Evolutionary conservation across 176 grass and related monocot species (phyloP).

Genomic region (Bolboschoenus planiculmis): DNA sequence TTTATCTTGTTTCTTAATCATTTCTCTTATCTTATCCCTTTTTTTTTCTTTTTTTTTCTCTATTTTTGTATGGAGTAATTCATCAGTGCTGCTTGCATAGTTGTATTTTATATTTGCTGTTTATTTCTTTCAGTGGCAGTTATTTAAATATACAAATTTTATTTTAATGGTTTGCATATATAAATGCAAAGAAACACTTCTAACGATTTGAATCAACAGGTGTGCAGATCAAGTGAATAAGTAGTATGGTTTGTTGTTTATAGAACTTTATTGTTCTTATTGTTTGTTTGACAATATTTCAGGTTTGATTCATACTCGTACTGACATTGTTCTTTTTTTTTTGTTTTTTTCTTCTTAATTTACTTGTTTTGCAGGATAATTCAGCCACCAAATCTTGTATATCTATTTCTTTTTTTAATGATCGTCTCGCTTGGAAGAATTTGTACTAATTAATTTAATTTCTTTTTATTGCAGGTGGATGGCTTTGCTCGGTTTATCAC

Average conservation of each 20-base stretch:
- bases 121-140: slow-evolving; percentile 7
- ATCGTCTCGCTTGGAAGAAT: neutral
- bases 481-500: neutral
- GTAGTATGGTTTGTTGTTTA: slow-evolving; percentile 48
- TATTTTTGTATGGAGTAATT: slow-evolving; percentile 27
- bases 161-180: neutral
- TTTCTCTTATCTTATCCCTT: neutral
- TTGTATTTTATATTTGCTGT: neutral
- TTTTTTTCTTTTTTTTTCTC: slow-evolving; percentile 8
- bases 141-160: neutral
- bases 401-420: neutral
- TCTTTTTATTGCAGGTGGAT: slow-evolving; percentile 36
- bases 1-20: slow-evolving; percentile 11
- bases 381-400: slow-evolving; percentile 39
- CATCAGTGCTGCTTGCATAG: neutral
- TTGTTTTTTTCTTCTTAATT: slow-evolving; percentile 33
- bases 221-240: slow-evolving; percentile 37
- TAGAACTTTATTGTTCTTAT: slow-evolving; percentile 29
- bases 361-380: slow-evolving; percentile 71
- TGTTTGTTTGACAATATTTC: slow-evolving; percentile 31
- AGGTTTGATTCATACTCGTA: slow-evolving; percentile 39
- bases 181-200: neutral
- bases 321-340: slow-evolving; percentile 22
- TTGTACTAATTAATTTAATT: slow-evolving; percentile 21
- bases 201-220: slow-evolving; percentile 39